Base-by-base conservation (phyloP, 768 basidiomycete genomes). In the Saitozyma sp. region DNA sequence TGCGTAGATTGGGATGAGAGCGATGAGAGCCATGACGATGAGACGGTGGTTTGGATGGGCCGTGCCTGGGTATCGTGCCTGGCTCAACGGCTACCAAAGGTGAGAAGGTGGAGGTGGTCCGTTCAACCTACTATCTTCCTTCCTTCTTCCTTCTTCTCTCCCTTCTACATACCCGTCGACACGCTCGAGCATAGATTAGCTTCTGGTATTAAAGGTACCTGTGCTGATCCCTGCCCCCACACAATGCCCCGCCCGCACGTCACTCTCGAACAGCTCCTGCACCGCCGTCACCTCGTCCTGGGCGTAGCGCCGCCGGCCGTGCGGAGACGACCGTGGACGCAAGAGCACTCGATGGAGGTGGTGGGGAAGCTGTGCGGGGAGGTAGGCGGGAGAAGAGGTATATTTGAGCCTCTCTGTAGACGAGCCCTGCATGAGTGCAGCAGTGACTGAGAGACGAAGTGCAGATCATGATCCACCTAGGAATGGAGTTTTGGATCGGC, bases 401-500 rank as follows among this genome's bases (percentile, higher is more conserved):
- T 11, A 9, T 43, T 8, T 13, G 13, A 60, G 59, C 11, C 1
- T 51, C 59, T 14, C 58, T 60, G 43, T 9, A 45, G 43, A 45
- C 43, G n/a, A n/a, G n/a, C n/a, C n/a, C n/a, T n/a, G n/a, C n/a
- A n/a, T n/a, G n/a, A n/a, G 45, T 46, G 45, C 13, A 3, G 6
- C 45, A 17, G 6, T 3, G 50, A 52, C 17, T 17, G 50, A 37
- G 3, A 19, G 50, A 3, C 50, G 50, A 42, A 62, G 61, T 39
- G 17, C 39, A 54, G 14, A 19, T 59, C 39, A 38, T 50, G n/a
- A 56, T 68, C n/a, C 46, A 54, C 7, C 57, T 69, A 14, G 55
- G 59, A 0, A 50, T 53, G 29, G 64, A 59, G 37, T 58, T 60
- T 29, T 56, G 55, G 58, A 58, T 69, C n/a, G 68, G 68, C 9